phyloP scores from a whole-genome alignment of 139 green algal genomes.

The Coccomyxa sp. region DNA sequence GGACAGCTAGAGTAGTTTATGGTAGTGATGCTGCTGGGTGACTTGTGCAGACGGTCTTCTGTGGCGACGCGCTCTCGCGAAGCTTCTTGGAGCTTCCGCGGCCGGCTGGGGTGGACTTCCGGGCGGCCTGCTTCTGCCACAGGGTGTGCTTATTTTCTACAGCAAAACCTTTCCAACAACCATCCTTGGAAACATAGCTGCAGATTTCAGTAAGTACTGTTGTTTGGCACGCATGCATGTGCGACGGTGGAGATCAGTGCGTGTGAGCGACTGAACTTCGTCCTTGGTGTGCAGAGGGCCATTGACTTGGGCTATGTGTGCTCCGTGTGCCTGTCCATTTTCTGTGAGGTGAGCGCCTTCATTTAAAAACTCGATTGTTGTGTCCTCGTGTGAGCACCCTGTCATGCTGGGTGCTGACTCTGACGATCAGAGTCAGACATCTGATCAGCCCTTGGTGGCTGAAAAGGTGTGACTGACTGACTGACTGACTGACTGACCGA shows the following conservation, averaged over 20 bases:
- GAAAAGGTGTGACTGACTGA: too few species aligned
- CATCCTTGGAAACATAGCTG: too few species aligned
- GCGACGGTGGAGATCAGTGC: too few species aligned
- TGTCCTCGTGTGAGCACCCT: neutral
- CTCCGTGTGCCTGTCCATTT: constrained; percentile 75
- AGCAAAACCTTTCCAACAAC: too few species aligned
- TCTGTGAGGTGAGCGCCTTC: constrained; percentile 42
- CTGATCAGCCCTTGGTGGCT: too few species aligned
- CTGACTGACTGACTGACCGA: too few species aligned
- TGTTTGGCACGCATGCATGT: too few species aligned
- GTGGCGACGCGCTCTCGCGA: constrained; percentile 27
- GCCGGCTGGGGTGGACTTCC: constrained; percentile 53
- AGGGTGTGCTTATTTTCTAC: constrained; percentile 6
- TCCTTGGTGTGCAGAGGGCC: constrained; percentile 29
- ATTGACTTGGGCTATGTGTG: constrained; percentile 72
- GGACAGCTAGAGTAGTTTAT: too few species aligned
- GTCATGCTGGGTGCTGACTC: neutral
- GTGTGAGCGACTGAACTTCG: too few species aligned
- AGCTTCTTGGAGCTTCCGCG: constrained; percentile 31
- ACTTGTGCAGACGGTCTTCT: constrained; percentile 27
- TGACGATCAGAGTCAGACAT: too few species aligned
- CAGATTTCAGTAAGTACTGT: too few species aligned
- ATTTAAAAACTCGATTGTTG: neutral
- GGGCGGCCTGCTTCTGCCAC: constrained; percentile 68
- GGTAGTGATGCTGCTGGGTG: neutral